Conservation (phyloP, 2,329 filamentous ascomycete genomes). For the Aspergillus bombycis region DNA sequence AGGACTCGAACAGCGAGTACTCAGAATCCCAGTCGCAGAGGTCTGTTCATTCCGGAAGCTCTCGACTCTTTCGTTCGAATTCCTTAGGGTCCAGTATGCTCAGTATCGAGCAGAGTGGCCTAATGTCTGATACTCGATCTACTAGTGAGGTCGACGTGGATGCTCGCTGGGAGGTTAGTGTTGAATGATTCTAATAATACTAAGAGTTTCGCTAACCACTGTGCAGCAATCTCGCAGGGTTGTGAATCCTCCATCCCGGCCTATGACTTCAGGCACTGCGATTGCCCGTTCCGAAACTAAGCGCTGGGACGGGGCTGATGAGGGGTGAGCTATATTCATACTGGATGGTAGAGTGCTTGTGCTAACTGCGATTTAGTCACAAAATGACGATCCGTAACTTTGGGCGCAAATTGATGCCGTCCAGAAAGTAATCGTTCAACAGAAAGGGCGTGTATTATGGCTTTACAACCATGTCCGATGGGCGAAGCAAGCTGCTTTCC, state of each 20-base stretch:
- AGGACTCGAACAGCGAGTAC: slow-evolving; percentile 43
- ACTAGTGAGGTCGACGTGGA: slow-evolving; percentile 42
- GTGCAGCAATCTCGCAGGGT: slow-evolving; percentile 37
- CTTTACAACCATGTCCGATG: not conserved
- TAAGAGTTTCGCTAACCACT: slow-evolving; percentile 19
- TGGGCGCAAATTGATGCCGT: slow-evolving; percentile 40
- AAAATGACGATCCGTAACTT: slow-evolving; percentile 41
- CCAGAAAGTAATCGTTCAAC: slow-evolving; percentile 20
- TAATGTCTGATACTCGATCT: slow-evolving; percentile 37
- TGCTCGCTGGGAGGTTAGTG: slow-evolving; percentile 43
- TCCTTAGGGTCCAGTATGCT: slow-evolving; percentile 39
- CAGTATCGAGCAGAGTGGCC: slow-evolving; percentile 26
- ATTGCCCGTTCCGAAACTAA: slow-evolving; percentile 28
- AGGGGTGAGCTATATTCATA: slow-evolving; percentile 31
- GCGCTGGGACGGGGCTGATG: slow-evolving; percentile 31
- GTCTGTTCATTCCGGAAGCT: slow-evolving; percentile 41
- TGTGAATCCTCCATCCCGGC: slow-evolving; percentile 35
- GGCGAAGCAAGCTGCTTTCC: not conserved
- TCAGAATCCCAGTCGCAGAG: slow-evolving; percentile 41
- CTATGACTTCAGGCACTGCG: slow-evolving; percentile 34
- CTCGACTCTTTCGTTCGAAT: slow-evolving; percentile 39
- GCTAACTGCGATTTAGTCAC: slow-evolving; percentile 24
- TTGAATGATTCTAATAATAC: not conserved
- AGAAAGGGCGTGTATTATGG: not conserved
- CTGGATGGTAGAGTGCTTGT: not conserved